These are phyloP conservation scores for Kodamaea restingae DNA, from an alignment of 805 yeast genomes.

Conservation along the genomic window DNA sequence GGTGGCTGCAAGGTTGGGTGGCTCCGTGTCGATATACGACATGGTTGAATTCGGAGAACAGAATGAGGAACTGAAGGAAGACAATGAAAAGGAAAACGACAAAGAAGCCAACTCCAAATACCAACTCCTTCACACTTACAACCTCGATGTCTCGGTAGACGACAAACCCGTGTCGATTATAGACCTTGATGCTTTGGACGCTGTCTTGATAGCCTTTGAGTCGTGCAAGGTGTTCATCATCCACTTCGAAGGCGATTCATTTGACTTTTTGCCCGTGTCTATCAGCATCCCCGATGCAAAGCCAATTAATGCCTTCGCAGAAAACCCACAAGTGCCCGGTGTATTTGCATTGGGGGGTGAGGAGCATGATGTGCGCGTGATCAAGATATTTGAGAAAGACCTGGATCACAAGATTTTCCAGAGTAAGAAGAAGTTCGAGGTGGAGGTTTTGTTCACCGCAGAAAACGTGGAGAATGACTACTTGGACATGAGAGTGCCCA, in stretches of 20 bases:
- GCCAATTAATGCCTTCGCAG: conserved; percentile 46
- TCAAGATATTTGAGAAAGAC: conserved; percentile 32
- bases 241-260: conserved; percentile 24
- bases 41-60: conserved; percentile 12
- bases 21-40: conserved; percentile 40
- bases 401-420: conserved; percentile 14
- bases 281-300: conserved; percentile 36
- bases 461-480: conserved; percentile 80
- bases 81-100: conserved; percentile 1
- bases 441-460: conserved; percentile 53
- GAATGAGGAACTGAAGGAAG: conserved; percentile 1
- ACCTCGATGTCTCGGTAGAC: conserved; percentile 19
- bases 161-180: conserved; percentile 33
- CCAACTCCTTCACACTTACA: conserved; percentile 29
- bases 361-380: conserved; percentile 64
- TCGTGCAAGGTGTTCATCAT: conserved; percentile 43
- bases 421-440: conserved; percentile 19
- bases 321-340: conserved; percentile 46
- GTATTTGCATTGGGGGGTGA: conserved; percentile 83
- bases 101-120: conserved; percentile 34
- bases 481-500: conserved; percentile 75
- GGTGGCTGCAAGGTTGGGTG: conserved; percentile 42
- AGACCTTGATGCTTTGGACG: conserved; percentile 24
- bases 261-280: conserved; percentile 28
- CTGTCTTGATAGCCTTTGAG: conserved; percentile 43